Evolutionary conservation across 352 stramenopile genomes (phyloP), one percentile per base, ranked within the genome.

Genomic region (Globisporangium nagaii): DNA sequence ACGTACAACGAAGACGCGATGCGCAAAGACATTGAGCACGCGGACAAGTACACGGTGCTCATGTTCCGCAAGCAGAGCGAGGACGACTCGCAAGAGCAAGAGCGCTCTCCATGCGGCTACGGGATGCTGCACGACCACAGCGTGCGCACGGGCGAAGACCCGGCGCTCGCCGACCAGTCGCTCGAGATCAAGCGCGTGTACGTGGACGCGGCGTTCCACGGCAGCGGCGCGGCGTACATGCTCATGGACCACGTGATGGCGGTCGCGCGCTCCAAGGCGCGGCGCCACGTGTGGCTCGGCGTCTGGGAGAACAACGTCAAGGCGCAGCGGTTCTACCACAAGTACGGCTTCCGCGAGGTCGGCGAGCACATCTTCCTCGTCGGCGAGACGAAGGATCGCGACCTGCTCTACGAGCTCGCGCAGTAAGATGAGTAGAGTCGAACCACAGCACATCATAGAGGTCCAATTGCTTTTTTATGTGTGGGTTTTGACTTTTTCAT

Each of bases 141-240:
- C 28, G 31, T 69, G 7, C 65, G 60, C 36, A 63, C 61, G 4
- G 65, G 61, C 17, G 64, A 71, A 28, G 43, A 36, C 12, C 19
- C 31, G 15, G 57, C 56, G n/a, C 48, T 48, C 11, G 7, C 42
- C 3, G 57, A 62, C 9, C 50, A 59, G 22, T 72, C 65, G 28
- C 47, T 69, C 20, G 65, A 72, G 41, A 17, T 72, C 39, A 69
- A 72, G 50, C 65, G 65, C 22, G 40, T 69, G 41, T 72, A 72
- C 44, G 47, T 72, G 6, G 65, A 72, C 52, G 62, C 55, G 43
- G 35, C 31, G 6, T 69, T 57, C 65, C 60, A 69, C 44, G 65
- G 65, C 53, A 59, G 45, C 10, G 65, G 65, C 13, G 57, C 46
- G 0, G 65, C 56, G 24, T 50, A 60, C 39, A 25, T 66, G 46